Evolutionary conservation across 495 filamentous ascomycete genomes (phyloP).

Genomic region (Cercophora sp.): DNA sequence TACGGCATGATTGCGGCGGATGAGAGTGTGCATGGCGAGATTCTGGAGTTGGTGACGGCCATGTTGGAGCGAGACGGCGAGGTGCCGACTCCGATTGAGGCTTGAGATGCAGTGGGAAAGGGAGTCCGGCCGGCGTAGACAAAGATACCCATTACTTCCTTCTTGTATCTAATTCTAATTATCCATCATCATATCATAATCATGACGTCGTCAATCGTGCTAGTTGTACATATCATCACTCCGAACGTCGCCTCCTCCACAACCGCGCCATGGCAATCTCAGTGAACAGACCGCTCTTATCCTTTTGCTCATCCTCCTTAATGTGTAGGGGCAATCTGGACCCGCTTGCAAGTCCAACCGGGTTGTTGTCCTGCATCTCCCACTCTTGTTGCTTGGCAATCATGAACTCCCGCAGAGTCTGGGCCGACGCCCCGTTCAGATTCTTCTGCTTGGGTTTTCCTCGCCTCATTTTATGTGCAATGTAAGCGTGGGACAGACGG

Average conservation of each 20-base stretch:
- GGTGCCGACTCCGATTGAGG: neutral
- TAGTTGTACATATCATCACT: neutral
- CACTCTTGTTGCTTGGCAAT: conserved; percentile 23
- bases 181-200: too few relatives aligned
- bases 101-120: neutral
- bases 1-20: conserved; percentile 28
- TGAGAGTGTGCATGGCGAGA: conserved; percentile 20
- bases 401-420: conserved; percentile 23
- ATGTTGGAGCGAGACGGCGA: conserved; percentile 8
- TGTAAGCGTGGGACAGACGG: conserved; percentile 8
- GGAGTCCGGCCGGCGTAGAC: neutral
- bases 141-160: neutral
- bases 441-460: neutral
- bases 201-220: too few relatives aligned
- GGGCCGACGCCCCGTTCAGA: conserved; percentile 16
- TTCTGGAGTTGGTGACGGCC: conserved; percentile 17
- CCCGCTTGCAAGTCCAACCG: neutral
- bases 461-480: neutral
- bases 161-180: neutral
- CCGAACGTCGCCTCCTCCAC: conserved; percentile 4
- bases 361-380: conserved; percentile 9
- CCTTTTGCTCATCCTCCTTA: neutral
- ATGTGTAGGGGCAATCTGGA: conserved; percentile 15
- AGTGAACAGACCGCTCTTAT: neutral
- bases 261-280: conserved; percentile 6